Percentiles rank a stretch among this genome's conserved stretches.
Evolutionary conservation across 495 filamentous ascomycete species (phyloP).

Genomic region (Extremus antarcticus): DNA sequence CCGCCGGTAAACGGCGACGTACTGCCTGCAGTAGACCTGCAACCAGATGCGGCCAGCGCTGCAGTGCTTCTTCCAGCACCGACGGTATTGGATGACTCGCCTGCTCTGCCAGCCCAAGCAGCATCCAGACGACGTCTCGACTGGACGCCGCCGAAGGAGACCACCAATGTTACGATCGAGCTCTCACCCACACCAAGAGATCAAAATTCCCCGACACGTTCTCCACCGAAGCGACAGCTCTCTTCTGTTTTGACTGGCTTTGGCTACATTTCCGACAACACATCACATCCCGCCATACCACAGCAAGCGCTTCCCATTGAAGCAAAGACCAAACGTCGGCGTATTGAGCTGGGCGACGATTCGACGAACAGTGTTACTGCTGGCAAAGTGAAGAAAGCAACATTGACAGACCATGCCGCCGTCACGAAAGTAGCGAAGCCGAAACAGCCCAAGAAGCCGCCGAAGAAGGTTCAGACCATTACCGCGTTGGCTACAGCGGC

Average conservation of each 20-base stretch:
- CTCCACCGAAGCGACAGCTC: background rate
- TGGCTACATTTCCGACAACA: background rate
- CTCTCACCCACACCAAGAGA: background rate
- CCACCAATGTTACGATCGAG: background rate
- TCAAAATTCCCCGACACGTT: background rate
- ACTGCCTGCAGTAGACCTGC: background rate
- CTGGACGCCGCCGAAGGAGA: conserved; percentile 1
- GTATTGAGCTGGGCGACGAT: conserved; percentile 8
- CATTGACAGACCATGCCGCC: background rate
- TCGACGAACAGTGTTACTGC: background rate
- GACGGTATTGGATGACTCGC: background rate
- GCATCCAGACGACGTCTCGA: background rate
- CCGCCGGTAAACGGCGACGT: background rate
- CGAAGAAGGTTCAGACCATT: conserved; percentile 55
- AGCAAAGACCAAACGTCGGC: conserved; percentile 11
- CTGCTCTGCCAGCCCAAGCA: background rate
- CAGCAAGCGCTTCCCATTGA: background rate
- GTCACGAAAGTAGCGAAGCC: background rate
- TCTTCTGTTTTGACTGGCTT: background rate
- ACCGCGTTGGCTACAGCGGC: conserved; percentile 73
- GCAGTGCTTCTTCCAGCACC: background rate
- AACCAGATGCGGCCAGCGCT: background rate
- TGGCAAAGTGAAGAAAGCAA: conserved; percentile 1
- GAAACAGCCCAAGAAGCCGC: conserved; percentile 1
- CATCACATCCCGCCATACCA: background rate